Base-by-base conservation (phyloP, 2,329 filamentous ascomycete genomes). In the Aspergillus niger region DNA sequence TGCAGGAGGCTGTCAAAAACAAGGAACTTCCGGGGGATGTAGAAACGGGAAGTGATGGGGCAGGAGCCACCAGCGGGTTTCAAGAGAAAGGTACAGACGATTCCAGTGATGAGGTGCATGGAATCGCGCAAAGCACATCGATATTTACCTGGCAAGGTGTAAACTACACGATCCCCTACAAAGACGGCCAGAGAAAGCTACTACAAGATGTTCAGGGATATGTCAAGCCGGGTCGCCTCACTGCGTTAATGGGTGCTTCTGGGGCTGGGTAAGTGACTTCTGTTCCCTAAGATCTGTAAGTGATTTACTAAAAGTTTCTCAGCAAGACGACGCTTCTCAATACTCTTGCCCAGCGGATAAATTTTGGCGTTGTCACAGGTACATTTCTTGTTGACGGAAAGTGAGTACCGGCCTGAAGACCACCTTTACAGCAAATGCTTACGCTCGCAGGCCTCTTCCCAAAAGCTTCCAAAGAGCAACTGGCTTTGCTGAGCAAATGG, bases 111-210 rank as follows among this genome's bases (percentile, higher is more conserved):
- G 70, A 76, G 55, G 75, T 81, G 47, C 74, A 81, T 36, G 80
- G 80, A 2, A 82, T 89, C 13, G 84, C 85, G 1, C 85, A 84
- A 68, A 89, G 89, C 62, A 86, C 89, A 53, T 86, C 87, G 38
- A 81, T 92, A n/a, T 82, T 96, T 61, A 96, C 92, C 0, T 97
- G 92, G 90, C 90, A 94, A 72, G 82, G 90, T 65, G 86, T 97
- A 62, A 91, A 89, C 70, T 97, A 97, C 72, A 84, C 72, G 54
- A 89, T 83, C 63, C 78, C 64, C 10, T 79, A 77, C 52, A 76
- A 80, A 48, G 72, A 75, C 41, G 78, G 79, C 13, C 70, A 80
- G 65, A 72, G 75, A 48, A 74, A 77, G 3, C 72, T 89, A 4
- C 74, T 90, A 10, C 81, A 86, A 61, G 80, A 88, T 59, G 83